Evolutionary conservation across 2,329 filamentous ascomycete species (phyloP).

Genomic region (Aspergillus versicolor): DNA sequence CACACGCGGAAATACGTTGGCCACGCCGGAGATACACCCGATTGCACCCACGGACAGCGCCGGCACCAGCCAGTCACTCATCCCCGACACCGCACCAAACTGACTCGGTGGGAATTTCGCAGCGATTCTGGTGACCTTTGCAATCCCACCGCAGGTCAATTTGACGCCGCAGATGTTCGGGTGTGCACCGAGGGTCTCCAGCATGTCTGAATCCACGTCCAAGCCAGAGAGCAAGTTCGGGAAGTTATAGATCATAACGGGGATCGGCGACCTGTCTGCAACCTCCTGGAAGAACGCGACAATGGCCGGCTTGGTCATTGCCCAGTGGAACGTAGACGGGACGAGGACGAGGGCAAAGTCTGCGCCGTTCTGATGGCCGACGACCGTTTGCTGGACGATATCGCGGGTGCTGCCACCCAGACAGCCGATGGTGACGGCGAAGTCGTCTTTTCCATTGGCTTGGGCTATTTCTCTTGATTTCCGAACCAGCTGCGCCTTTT

Average conservation of each 20-base stretch:
- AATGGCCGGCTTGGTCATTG: constrained; percentile 61
- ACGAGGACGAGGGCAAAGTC: constrained; percentile 73
- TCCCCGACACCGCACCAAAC: constrained; percentile 43
- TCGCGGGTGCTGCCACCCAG: constrained; percentile 41
- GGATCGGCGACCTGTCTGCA: constrained; percentile 53
- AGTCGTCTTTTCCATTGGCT: constrained; percentile 29
- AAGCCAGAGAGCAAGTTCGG: constrained; percentile 45
- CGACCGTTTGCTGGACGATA: constrained; percentile 58
- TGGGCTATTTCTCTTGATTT: constrained; percentile 39
- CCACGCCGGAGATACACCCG: constrained; percentile 63
- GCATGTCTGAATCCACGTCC: constrained; percentile 44
- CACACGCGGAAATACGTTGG: constrained; percentile 59
- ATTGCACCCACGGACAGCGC: constrained; percentile 59
- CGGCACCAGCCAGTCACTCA: constrained; percentile 52
- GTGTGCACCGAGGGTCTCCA: constrained; percentile 31
- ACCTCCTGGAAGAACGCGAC: constrained; percentile 64
- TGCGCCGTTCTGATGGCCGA: constrained; percentile 66
- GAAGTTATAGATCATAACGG: constrained; percentile 51
- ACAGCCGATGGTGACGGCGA: constrained; percentile 45
- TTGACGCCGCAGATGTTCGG: constrained; percentile 39
- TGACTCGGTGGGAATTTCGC: constrained; percentile 36
- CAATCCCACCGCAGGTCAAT: constrained; percentile 40
- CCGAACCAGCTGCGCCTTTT: constrained; percentile 42
- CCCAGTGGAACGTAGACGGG: constrained; percentile 66
- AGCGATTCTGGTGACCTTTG: constrained; percentile 42